phyloP scores from a whole-genome alignment of 2,329 filamentous ascomycete species.

The Clonostachys sp. region DNA sequence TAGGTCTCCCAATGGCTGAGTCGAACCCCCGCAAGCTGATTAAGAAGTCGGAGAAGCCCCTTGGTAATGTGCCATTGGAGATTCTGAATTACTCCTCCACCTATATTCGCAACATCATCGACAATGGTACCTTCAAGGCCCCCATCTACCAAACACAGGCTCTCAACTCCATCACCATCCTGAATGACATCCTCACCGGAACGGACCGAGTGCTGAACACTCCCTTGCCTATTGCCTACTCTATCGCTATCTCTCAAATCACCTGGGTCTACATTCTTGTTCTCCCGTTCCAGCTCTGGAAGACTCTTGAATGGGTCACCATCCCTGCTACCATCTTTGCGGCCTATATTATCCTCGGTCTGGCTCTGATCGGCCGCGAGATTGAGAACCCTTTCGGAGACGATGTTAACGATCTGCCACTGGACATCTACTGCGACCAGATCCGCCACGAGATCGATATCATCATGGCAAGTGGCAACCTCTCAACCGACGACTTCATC shows the following conservation, averaged over 20 bases:
- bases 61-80: slow-evolving; percentile 81
- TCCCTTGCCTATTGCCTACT: slow-evolving; percentile 77
- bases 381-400: slow-evolving; percentile 83
- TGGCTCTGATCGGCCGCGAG: slow-evolving; percentile 70
- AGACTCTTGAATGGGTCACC: slow-evolving; percentile 62
- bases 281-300: slow-evolving; percentile 75
- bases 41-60: slow-evolving; percentile 66
- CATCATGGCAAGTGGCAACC: slow-evolving; percentile 50
- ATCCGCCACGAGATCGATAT: slow-evolving; percentile 71
- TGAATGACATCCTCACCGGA: slow-evolving; percentile 70
- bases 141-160: slow-evolving; percentile 56
- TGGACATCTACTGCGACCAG: slow-evolving; percentile 74
- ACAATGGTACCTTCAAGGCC: slow-evolving; percentile 48
- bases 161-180: slow-evolving; percentile 53
- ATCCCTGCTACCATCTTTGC: slow-evolving; percentile 71
- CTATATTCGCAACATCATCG: slow-evolving; percentile 58
- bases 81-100: slow-evolving; percentile 69
- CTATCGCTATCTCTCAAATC: slow-evolving; percentile 80
- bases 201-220: slow-evolving; percentile 78
- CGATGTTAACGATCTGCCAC: slow-evolving; percentile 77
- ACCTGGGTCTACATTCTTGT: slow-evolving; percentile 80
- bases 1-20: slow-evolving; percentile 71
- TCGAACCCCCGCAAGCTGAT: slow-evolving; percentile 75
- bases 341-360: slow-evolving; percentile 78
- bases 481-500: slow-evolving; percentile 23